Base-by-base conservation (phyloP, 2,329 filamentous ascomycete genomes). In the Pseudogymnoascus sp. region DNA sequence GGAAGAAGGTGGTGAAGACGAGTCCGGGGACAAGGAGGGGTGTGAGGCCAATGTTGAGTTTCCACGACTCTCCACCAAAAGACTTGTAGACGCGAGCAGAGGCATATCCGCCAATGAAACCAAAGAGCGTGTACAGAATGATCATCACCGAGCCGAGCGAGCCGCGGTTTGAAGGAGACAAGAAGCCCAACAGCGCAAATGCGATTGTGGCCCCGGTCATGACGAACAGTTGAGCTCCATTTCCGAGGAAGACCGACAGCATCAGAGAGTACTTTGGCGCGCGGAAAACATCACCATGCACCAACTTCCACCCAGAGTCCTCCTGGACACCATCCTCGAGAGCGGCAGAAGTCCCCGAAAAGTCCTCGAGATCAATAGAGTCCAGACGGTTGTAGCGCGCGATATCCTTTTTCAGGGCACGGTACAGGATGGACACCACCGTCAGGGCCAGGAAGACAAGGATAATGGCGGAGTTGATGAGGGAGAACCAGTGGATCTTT, bases 401-500 rank as follows among this genome's bases (percentile, higher is more conserved):
- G 74, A 99, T 97, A 71, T 99, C 94, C 79, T 96, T 97, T 75
- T 87, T 89, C 62, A 99, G 78, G 1, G 93, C 91, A 60, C 93
- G 85, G 61, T 96, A 80, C 14, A 99, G 80, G 53, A 97, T 90
- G n/a, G 92, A 96, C 74, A 88, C 88, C 65, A 99, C 94, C 68
- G 94, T 96, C 50, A 91, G 84, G 36, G 93, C 87, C 39, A 97
- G 80, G 75, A 97, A 94, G 57, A 96, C 82, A 58, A 99, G 92
- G 64, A 99, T 96, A 47, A 97, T 86, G 58, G 94, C 90, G 36
- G 92, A 97, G 75, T 96, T 96, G 76, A 97, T 89, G 58, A 99
- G 85, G 63, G 92, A 97, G 78, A 97, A 96, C 94, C 94, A 99
- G 75, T 99, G 94, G 68, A 99, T 97, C 79, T 94, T 95, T 59